Conservation (phyloP, 495 filamentous ascomycete genomes). For the Recurvomyces mirabilis region DNA sequence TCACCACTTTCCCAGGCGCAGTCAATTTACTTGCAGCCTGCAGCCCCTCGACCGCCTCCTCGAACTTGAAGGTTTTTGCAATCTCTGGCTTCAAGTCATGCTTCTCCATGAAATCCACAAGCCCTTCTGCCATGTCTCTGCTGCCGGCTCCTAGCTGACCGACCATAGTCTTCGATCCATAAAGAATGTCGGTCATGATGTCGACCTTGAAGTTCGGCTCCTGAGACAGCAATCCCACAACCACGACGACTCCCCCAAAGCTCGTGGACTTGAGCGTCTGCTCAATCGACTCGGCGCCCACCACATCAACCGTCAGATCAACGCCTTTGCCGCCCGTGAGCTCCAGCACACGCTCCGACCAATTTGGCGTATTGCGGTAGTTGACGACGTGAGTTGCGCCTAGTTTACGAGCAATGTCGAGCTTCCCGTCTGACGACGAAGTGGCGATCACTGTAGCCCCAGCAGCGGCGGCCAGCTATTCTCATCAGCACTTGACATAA, state of each 20-base stretch:
- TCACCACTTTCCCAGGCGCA: conserved; percentile 33
- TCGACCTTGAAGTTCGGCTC: conserved; percentile 3
- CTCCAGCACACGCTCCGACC: conserved; percentile 32
- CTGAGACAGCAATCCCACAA: conserved; percentile 10
- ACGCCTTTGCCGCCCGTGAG: conserved; percentile 31
- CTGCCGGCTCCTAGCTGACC: conserved; percentile 14
- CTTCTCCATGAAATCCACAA: conserved; percentile 25
- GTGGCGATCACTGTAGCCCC: conserved; percentile 37
- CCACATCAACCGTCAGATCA: conserved; percentile 40
- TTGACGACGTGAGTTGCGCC: conserved; percentile 38
- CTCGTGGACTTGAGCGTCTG: conserved; percentile 9
- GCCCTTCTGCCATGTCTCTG: conserved; percentile 16
- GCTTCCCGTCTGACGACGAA: conserved; percentile 35
- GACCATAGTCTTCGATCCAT: conserved; percentile 9
- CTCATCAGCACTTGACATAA: no score
- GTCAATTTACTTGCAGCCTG: conserved; percentile 34
- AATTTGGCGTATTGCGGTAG: conserved; percentile 33
- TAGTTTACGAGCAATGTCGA: conserved; percentile 30
- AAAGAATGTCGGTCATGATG: conserved; percentile 12
- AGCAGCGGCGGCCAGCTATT: conserved; percentile 15
- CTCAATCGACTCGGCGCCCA: conserved; percentile 38
- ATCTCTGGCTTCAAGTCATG: conserved; percentile 24
- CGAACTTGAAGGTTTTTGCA: conserved; percentile 24
- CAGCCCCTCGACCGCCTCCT: conserved; percentile 32
- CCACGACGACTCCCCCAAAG: conserved; percentile 8